Base-by-base conservation (phyloP, 345 rosid genomes). In the Linum lewisii region DNA sequence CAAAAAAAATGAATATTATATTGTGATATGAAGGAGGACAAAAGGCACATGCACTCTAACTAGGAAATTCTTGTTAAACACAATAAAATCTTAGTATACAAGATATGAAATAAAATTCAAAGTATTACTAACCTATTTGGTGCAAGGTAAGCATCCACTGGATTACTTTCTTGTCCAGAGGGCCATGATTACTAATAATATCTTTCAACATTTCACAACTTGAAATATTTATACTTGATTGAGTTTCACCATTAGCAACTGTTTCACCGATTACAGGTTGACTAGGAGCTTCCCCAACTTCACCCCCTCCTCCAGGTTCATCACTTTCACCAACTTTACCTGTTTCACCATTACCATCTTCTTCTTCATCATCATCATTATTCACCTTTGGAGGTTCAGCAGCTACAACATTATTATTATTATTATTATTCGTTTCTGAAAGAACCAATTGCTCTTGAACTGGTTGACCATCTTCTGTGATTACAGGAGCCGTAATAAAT, bases 81-180 rank as follows among this genome's bases (percentile, higher is more conserved):
- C n/a, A n/a, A n/a, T n/a, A n/a, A n/a, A n/a, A n/a, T n/a, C n/a
- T n/a, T n/a, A n/a, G n/a, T n/a, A n/a, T n/a, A n/a, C n/a, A n/a
- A n/a, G n/a, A n/a, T 50, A 38, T 44, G 15, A 42, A 4, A 42
- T 42, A 16, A 42, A 42, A 3, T 42, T 11, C 47, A 4, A 58
- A 65, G 52, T 4, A 42, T 24, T 51, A 71, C 87, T 62, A 52
- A 93, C 99, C 99, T 85, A 89, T 93, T 77, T 89, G 99, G 72
- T 89, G 95, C 61, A 93, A 79, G 21, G 91, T 85, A 61, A 79
- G 84, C 85, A 85, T 25, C 99, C 99, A 93, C 54, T 89, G 82
- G 63, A 85, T 84, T 67, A 82, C 83, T 77, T 82, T 89, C 81
- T 82, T 71, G 77, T 87, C 92, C 75, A 79, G 60, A 66, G 85